Evolutionary conservation across 2,329 filamentous ascomycete species (phyloP).

Genomic region (Lojkania enalia): DNA sequence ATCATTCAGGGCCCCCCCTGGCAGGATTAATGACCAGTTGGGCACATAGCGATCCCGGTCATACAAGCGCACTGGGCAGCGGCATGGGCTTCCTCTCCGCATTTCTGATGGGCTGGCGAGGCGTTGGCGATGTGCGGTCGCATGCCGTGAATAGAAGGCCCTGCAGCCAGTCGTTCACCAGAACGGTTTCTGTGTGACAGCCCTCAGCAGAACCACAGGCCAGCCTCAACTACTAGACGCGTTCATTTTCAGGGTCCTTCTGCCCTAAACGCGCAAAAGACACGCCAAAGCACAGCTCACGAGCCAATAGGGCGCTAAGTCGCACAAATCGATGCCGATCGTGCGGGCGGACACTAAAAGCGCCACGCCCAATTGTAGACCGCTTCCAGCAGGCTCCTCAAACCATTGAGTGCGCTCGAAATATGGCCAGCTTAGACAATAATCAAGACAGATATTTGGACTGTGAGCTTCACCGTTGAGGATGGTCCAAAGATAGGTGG

Average conservation of each 20-base stretch:
- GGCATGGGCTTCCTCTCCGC: constrained; percentile 2
- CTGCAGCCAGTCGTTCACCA: background rate
- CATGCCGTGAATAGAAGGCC: background rate
- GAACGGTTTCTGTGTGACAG: background rate
- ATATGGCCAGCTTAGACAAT: too few species aligned
- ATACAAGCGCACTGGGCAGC: background rate
- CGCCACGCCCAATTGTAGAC: constrained; percentile 1
- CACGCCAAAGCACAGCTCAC: constrained; percentile 2
- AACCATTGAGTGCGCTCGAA: too few species aligned
- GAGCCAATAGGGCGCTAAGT: background rate
- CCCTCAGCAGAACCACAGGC: background rate
- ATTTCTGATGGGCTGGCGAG: background rate
- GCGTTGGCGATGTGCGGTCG: background rate
- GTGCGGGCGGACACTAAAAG: constrained; percentile 1
- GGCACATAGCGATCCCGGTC: constrained; percentile 6
- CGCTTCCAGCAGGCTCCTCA: too few species aligned
- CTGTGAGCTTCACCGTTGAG: too few species aligned
- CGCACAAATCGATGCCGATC: background rate
- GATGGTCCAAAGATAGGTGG: too few species aligned
- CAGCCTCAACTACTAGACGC: background rate
- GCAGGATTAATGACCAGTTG: constrained; percentile 4
- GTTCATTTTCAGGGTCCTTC: background rate
- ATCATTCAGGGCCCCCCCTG: constrained; percentile 10
- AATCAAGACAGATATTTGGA: too few species aligned
- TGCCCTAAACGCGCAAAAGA: constrained; percentile 3